A percentile compares a stretch with the other conserved stretches of the same genome.
Evolutionary conservation across 2,329 filamentous ascomycete genomes (phyloP).

Genomic region (Hypoxylon sp.): DNA sequence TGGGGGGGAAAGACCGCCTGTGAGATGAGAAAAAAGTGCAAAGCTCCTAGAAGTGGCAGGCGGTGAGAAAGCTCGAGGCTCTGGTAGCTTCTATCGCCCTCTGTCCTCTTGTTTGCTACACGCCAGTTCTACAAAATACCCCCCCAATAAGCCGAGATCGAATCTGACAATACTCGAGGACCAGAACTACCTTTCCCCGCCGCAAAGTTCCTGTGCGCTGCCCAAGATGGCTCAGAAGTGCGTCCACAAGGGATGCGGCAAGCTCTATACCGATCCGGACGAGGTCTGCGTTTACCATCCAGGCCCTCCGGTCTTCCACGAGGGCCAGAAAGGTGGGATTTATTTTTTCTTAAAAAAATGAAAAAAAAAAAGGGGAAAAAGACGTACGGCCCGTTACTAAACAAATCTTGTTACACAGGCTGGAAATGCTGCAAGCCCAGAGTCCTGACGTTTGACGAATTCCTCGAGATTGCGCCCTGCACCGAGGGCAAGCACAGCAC

Average conservation of each 20-base stretch:
- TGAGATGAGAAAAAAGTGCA: conserved; percentile 10
- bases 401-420: conserved; percentile 60
- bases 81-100: conserved; percentile 35
- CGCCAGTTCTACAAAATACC: neutral
- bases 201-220: conserved; percentile 8
- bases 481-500: conserved; percentile 92
- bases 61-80: conserved; percentile 31
- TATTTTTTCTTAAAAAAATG: too few species aligned
- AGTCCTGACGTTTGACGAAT: conserved; percentile 97
- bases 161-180: neutral
- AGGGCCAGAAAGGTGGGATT: conserved; percentile 99
- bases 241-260: conserved; percentile 95
- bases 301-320: conserved; percentile 92
- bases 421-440: conserved; percentile 99
- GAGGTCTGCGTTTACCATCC: conserved; percentile 93
- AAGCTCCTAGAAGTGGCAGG: conserved; percentile 28
- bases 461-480: conserved; percentile 90
- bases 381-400: neutral
- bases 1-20: neutral
- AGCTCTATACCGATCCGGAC: conserved; percentile 80
- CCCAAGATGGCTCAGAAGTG: conserved; percentile 79
- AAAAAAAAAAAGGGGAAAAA: too few species aligned
- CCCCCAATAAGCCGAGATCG: neutral
- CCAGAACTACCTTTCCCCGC: neutral
- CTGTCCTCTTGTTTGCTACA: conserved; percentile 6